Evolutionary conservation across 345 rosid species (phyloP), one percentile per base, ranked within the genome.

Genomic region (Citropsis articulata): DNA sequence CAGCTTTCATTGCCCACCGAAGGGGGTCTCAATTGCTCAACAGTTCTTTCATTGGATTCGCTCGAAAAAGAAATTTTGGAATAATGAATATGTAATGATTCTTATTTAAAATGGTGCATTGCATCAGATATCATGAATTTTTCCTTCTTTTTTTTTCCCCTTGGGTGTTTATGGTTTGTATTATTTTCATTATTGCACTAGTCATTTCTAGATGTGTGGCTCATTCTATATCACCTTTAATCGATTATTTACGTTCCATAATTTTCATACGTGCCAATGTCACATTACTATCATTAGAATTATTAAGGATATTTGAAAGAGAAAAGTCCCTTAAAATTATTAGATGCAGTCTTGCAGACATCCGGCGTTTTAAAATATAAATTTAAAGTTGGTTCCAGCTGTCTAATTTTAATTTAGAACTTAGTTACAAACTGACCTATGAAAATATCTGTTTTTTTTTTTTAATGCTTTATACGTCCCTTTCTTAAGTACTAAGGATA

Each of bases 1-100:
- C 64, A n/a, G 35, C 31, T 30, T 66, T 66, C 16, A 65, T 69
- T 75, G 59, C 67, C 38, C 78, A 48, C 62, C 30, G 63, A 36
- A 14, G 35, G 27, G 38, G 68, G 56, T 21, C 57, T 45, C 60
- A 19, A 64, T 6, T 35, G 24, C 61, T 24, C 56, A 22, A 76
- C 65, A 76, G 79, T 67, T 56, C 16, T 67, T 67, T 38, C 79
- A 76, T 76, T 76, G 72, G 79, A 76, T 66, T 53, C 79, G n/a
- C 36, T 36, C 2, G 13, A n/a, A 75, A 66, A 65, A 30, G 50
- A 75, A 48, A 8, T 63, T 62, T 66, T 10, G 36, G 42, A 75
- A 63, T 40, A 75, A 75, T 63, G 19, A 40, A 42, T 21, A n/a
- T 13, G 67, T 36, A 40, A 27, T 64, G 45, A 45, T 75, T 3